Conservation (phyloP, 257 asterid genomes). For the Solanum bulbocastanum region DNA sequence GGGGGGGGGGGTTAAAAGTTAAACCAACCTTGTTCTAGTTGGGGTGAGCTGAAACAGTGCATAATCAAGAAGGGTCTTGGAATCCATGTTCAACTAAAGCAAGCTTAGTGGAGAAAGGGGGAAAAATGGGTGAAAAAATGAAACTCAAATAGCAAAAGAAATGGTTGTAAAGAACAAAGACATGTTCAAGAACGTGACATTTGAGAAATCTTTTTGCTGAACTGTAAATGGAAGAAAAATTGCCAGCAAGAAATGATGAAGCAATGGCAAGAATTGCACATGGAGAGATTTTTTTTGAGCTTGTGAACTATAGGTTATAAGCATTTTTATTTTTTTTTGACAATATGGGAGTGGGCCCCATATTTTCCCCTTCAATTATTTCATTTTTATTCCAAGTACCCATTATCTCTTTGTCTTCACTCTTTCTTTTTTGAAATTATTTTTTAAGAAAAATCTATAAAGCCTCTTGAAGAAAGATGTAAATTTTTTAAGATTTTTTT, state of each 20-base stretch:
- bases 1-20: neutral
- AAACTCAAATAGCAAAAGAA: slow-evolving; percentile 1
- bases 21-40: slow-evolving; percentile 68
- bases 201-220: slow-evolving; percentile 8
- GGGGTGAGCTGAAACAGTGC: slow-evolving; percentile 85
- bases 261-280: slow-evolving; percentile 26
- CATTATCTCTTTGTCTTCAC: neutral
- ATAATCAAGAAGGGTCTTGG: slow-evolving; percentile 53
- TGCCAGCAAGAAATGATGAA: slow-evolving; percentile 46
- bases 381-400: neutral
- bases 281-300: slow-evolving; percentile 11
- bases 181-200: slow-evolving; percentile 31
- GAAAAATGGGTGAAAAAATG: neutral
- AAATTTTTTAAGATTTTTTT: neutral
- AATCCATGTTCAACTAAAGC: slow-evolving; percentile 30
- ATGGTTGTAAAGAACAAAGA: neutral
- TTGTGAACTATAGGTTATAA: neutral
- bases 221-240: slow-evolving; percentile 38
- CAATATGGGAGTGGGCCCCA: slow-evolving; percentile 8
- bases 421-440: neutral
- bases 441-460: neutral
- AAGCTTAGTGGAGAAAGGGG: neutral
- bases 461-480: neutral
- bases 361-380: neutral
- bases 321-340: neutral